Evolutionary conservation across 2,329 filamentous ascomycete species (phyloP).

Genomic region (Fusarium heterosporum): DNA sequence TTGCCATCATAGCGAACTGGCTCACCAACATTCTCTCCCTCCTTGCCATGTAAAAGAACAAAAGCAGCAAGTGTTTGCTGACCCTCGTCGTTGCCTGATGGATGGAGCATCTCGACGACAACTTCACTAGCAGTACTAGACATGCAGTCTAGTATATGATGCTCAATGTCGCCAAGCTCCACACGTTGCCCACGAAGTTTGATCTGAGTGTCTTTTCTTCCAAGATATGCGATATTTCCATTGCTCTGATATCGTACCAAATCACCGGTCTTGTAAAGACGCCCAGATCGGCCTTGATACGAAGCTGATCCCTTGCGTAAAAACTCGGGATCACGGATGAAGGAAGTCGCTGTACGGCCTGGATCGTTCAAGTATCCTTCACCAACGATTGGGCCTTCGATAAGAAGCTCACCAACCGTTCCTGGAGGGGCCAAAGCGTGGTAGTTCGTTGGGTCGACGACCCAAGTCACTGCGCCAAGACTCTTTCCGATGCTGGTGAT

Average conservation of each 20-base stretch:
- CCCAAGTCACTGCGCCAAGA: neutral
- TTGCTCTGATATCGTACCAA: slow-evolving; percentile 52
- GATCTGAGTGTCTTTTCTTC: slow-evolving; percentile 67
- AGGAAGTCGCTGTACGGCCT: neutral
- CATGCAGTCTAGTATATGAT: slow-evolving; percentile 8
- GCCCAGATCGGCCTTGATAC: neutral
- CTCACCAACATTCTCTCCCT: neutral
- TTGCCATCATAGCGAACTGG: neutral
- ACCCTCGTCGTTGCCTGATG: neutral
- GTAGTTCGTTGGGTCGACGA: neutral
- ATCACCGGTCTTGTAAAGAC: slow-evolving; percentile 61
- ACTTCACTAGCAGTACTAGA: neutral
- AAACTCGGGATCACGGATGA: neutral
- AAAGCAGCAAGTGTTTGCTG: neutral
- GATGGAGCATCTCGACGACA: neutral
- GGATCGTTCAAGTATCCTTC: neutral
- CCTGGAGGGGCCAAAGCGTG: neutral
- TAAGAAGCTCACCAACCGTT: neutral
- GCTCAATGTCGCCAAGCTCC: slow-evolving; percentile 56
- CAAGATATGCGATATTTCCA: slow-evolving; percentile 56
- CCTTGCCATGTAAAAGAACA: neutral
- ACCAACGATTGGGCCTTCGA: neutral
- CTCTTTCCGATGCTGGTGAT: neutral
- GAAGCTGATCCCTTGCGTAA: neutral
- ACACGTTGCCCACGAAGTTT: slow-evolving; percentile 69